Evolutionary conservation across 495 filamentous ascomycete genomes (phyloP).

Genomic region (Lichenothelia convexa): DNA sequence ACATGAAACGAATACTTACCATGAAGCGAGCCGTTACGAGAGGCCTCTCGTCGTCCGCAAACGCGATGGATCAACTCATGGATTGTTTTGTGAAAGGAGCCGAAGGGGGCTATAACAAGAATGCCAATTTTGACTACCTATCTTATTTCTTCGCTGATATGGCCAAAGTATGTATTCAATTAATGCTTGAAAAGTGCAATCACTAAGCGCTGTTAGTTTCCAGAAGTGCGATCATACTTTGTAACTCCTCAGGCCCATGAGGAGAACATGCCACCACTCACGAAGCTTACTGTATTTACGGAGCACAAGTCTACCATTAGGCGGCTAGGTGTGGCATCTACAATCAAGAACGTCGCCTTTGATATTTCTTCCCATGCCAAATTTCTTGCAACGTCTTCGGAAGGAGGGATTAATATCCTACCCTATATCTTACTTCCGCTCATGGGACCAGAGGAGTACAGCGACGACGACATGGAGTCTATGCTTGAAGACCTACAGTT

Average conservation of each 20-base stretch:
- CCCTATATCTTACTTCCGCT: slow-evolving; percentile 69
- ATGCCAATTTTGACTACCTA: slow-evolving; percentile 82
- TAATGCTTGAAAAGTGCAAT: too few species aligned
- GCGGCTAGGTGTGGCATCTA: slow-evolving; percentile 75
- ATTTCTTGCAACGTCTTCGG: slow-evolving; percentile 29
- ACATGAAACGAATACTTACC: slow-evolving; percentile 43
- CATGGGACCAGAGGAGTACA: slow-evolving; percentile 37
- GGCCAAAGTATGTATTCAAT: too few species aligned
- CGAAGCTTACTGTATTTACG: slow-evolving; percentile 82
- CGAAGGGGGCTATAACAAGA: slow-evolving; percentile 59
- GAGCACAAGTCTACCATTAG: slow-evolving; percentile 65
- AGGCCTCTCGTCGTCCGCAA: slow-evolving; percentile 43
- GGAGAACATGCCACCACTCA: slow-evolving; percentile 50
- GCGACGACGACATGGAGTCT: slow-evolving; percentile 48
- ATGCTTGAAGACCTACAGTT: slow-evolving; percentile 82
- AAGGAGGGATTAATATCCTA: slow-evolving; percentile 58
- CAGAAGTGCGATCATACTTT: slow-evolving; percentile 60
- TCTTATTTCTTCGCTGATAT: slow-evolving; percentile 88
- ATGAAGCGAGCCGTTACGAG: slow-evolving; percentile 42
- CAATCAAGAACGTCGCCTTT: slow-evolving; percentile 73
- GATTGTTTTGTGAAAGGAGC: slow-evolving; percentile 90
- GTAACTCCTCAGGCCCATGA: slow-evolving; percentile 56
- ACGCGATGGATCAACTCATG: slow-evolving; percentile 74
- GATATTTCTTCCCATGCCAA: slow-evolving; percentile 49
- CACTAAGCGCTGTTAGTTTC: too few species aligned